Base-by-base conservation (phyloP, 331 rosid species). In the Arachis monticola region DNA sequence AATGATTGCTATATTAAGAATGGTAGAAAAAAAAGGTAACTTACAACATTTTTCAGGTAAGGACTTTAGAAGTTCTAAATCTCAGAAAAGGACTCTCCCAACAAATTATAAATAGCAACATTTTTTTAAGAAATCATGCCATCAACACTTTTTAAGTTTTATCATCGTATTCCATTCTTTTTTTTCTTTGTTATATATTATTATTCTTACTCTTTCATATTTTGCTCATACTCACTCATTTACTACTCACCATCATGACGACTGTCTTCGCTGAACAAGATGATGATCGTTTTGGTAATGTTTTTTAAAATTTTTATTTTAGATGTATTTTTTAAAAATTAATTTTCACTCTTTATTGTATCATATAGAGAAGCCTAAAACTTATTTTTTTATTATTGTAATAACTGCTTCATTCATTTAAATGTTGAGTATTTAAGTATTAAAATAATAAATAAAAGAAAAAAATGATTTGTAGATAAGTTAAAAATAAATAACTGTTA, bases 61-160 rank as follows among this genome's bases (percentile, higher is more conserved):
- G 97, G 96, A 92, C 96, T 63, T 67, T 2, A 61, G 87, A 86
- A 75, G 62, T 82, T 35, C 66, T 69, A 92, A 92, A 76, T 92
- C 91, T 76, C 92, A 86, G 88, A 90, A 76, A 92, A 92, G 97
- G 97, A 80, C 95, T 85, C 67, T 91, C 90, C 92, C 1, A 92
- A 93, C 87, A 77, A 27, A 42, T 31, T 89, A 92, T 92, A 92
- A 88, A 89, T 88, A 81, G 66, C 81, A 30, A 44, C 14, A 27
- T 27, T 27, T 27, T 62, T 1, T 40, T 82, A 57, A 17, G 44
- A 8, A 44, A 57, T 73, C 76, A 70, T 44, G 55, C 8, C 63
- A 44, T 8, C 50, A 30, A 27, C 58, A 52, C 30, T 27, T 27
- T 22, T 66, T 14, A 64, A 31, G 7, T 27, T 27, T 27, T 27